A percentile compares a stretch with the other conserved stretches of the same genome.
Evolutionary conservation across 2,329 filamentous ascomycete genomes (phyloP).

Genomic region (Capronia epimyces): DNA sequence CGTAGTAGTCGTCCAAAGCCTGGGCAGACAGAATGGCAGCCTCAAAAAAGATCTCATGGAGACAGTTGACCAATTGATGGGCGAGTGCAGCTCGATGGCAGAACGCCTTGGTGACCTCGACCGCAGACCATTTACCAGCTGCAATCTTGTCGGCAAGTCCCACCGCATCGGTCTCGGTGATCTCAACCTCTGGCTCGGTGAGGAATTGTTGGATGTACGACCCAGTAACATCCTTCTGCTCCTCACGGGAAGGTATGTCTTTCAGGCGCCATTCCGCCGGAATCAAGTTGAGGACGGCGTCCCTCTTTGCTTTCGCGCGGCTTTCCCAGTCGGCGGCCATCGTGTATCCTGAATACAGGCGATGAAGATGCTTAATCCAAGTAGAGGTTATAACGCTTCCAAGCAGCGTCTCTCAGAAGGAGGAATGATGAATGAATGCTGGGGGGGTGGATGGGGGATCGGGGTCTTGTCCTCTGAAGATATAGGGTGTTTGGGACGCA

Average conservation of each 20-base stretch:
- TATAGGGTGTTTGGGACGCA: conserved; percentile 4
- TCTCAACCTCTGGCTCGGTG: conserved; percentile 50
- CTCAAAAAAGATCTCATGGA: conserved; percentile 53
- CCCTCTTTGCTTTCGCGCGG: conserved; percentile 49
- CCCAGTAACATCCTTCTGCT: conserved; percentile 54
- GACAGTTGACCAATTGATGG: conserved; percentile 53
- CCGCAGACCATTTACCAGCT: conserved; percentile 52
- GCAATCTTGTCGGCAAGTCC: conserved; percentile 52
- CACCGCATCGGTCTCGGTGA: conserved; percentile 56
- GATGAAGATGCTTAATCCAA: conserved; percentile 33
- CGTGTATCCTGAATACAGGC: not conserved
- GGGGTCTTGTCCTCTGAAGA: no score
- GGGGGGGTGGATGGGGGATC: no score
- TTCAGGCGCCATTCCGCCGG: conserved; percentile 53
- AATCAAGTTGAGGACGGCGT: conserved; percentile 50
- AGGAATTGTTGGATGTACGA: conserved; percentile 54
- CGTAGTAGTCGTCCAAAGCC: conserved; percentile 45
- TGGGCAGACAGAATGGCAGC: conserved; percentile 47
- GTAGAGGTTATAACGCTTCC: not conserved
- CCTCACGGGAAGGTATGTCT: conserved; percentile 44
- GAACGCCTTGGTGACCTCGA: conserved; percentile 52
- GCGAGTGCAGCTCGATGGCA: conserved; percentile 54
- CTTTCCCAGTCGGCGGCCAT: conserved; percentile 44
- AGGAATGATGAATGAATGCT: not conserved
- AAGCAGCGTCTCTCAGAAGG: not conserved